These are phyloP conservation scores for Phytophthora foliorum DNA, from an alignment of 352 stramenopile genomes.

Conservation along the genomic window DNA sequence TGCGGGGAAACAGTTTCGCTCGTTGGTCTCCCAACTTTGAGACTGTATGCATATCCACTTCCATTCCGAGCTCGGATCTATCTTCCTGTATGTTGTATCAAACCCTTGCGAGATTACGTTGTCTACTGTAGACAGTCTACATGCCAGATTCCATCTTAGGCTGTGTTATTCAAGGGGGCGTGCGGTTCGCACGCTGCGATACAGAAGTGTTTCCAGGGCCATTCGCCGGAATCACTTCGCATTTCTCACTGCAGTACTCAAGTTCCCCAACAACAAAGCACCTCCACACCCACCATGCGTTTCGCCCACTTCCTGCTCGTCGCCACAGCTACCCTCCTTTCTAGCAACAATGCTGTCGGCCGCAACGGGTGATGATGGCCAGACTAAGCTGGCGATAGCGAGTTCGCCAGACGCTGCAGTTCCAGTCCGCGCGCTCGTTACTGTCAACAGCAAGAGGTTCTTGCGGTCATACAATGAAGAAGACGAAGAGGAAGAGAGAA, in stretches of 20 bases:
- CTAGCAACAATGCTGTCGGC: not conserved
- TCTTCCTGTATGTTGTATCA: too few species aligned
- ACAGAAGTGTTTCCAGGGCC: not conserved
- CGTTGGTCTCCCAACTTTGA: too few species aligned
- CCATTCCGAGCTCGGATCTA: too few species aligned
- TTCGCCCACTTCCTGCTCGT: slow-evolving; percentile 2
- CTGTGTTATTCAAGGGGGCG: too few species aligned
- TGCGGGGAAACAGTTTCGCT: too few species aligned
- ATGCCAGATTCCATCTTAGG: too few species aligned
- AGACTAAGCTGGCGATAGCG: not conserved
- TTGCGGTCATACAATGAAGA: not conserved
- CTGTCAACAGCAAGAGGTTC: not conserved
- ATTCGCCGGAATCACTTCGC: not conserved
- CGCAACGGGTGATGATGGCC: not conserved
- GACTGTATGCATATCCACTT: too few species aligned
- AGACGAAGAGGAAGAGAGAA: slow-evolving; percentile 1
- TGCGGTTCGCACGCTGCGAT: too few species aligned
- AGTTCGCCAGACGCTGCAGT: not conserved
- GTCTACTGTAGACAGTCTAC: too few species aligned
- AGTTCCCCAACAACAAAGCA: not conserved
- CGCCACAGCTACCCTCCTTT: not conserved
- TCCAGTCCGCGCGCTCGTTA: not conserved
- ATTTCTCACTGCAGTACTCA: not conserved
- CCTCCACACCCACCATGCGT: slow-evolving; percentile 6
- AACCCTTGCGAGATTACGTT: too few species aligned